Evolutionary conservation across 2,329 filamentous ascomycete genomes (phyloP).

Genomic region (Cadophora malorum): DNA sequence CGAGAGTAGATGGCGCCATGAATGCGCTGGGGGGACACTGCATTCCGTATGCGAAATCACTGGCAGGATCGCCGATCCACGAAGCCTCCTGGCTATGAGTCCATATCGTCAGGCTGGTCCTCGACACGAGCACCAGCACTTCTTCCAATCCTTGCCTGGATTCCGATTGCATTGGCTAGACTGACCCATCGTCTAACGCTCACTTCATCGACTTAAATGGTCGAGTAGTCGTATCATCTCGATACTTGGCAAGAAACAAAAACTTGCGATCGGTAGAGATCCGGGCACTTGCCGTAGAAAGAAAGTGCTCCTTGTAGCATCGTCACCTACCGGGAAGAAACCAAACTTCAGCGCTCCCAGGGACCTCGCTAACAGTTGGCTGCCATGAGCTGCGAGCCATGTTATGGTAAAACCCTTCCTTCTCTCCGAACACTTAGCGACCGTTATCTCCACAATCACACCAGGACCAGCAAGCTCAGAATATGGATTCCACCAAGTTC

Average conservation of each 20-base stretch:
- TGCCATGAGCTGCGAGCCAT: no score
- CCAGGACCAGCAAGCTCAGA: not conserved
- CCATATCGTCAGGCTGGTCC: not conserved
- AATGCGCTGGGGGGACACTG: not conserved
- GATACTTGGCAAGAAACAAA: not conserved
- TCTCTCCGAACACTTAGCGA: conserved; percentile 4
- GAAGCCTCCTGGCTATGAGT: not conserved
- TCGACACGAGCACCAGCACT: not conserved
- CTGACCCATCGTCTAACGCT: not conserved
- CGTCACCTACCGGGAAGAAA: not conserved
- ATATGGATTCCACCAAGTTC: not conserved
- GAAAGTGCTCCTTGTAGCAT: not conserved
- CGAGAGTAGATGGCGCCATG: not conserved
- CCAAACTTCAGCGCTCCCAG: not conserved
- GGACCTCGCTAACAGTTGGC: no score
- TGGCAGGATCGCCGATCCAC: not conserved
- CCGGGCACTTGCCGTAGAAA: not conserved
- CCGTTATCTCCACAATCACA: not conserved
- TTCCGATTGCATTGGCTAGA: not conserved
- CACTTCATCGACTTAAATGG: not conserved
- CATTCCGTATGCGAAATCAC: not conserved
- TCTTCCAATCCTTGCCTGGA: not conserved
- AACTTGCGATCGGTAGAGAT: not conserved
- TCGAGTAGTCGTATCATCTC: not conserved
- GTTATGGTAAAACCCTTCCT: not conserved